Base-by-base conservation (phyloP, 768 basidiomycete genomes). In the Coprinopsis strossmayeri region DNA sequence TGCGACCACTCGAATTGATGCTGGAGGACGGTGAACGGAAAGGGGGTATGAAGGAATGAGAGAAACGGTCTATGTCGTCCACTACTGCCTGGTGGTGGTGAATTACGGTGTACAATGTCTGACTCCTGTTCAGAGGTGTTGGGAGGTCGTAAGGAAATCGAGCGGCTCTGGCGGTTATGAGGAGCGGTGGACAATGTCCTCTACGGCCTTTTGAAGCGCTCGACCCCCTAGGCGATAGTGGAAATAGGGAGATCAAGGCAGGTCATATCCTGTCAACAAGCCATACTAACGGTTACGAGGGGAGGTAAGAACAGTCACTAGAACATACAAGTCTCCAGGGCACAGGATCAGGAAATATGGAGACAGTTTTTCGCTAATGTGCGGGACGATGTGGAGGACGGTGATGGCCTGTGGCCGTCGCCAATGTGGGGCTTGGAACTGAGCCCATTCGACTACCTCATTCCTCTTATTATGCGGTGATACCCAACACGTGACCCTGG, bases 71-170 rank as follows among this genome's bases (percentile, higher is more conserved):
- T 40, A 24, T 21, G 38, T 12, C 23, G 17, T 12, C 37, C 39
- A 23, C 47, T 18, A 32, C 43, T 37, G 46, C 46, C 46, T 46
- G 45, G 15, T 34, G 34, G 35, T 47, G 46, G 45, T 34, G 32
- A 9, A n/a, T n/a, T n/a, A 21, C 26, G 34, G 12, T 23, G 21
- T 34, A 18, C 26, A 27, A 28, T 41, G 37, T 27, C 47, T 48
- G 47, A 48, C 39, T 41, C 47, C 47, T 25, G 47, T 48, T 40
- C 47, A 48, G 47, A 41, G 17, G 9, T 10, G 20, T 25, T 21
- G 24, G 25, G 25, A 38, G 23, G 12, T 24, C 13, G 13, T 13
- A 17, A 32, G 24, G 30, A 34, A 21, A 21, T 13, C 9, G 34
- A 26, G 17, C 34, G 9, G 35, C 34, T 47, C 35, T 37, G 24